Evolutionary conservation across 345 rosid species (phyloP), one percentile per base, ranked within the genome.

Genomic region (Citrus reticulata): DNA sequence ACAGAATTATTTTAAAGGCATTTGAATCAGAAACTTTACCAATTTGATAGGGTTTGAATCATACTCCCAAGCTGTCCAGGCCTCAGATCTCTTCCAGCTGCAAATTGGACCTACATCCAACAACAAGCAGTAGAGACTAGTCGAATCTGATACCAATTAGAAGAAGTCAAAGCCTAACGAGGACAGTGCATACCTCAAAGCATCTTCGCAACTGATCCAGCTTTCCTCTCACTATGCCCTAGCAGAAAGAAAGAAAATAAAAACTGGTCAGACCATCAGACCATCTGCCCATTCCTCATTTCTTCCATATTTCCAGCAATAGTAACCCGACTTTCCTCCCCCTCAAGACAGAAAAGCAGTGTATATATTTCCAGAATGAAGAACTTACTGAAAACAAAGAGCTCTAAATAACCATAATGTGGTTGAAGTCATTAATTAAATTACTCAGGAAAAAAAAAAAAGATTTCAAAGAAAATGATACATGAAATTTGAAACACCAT

Each of bases 221-320:
- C 89, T 97, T 94, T 81, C 99, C 98, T 86, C 97, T 88, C 61
- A 94, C 95, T 79, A 97, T 97, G 62, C 98, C 99, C 98, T 97
- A 79, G 68, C 72, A 72, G 72, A 35, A 39, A 63, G 25, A 68
- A 16, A 62, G 74, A 72, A 72, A 63, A 72, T 8, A 40, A 66
- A 40, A 27, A 7, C 0, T 39, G 73, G 30, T 29, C 19, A 76
- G 62, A 70, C 37, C 68, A 62, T 46, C 4, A 76, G 62, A 70
- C 37, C 68, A 62, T 46, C 4, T 29, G 49, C 32, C 71, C 24
- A 39, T 46, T 65, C 46, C 27, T 32, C 32, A 24, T 57, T 46
- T 46, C 68, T 37, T 67, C 67, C 73, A 68, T 13, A 14, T 54
- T 19, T 59, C 64, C 39, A 54, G 62, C 2, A 29, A 42, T 22